Evolutionary conservation across 2,329 filamentous ascomycete genomes (phyloP).

Genomic region (Aspergillus novoparasiticus): DNA sequence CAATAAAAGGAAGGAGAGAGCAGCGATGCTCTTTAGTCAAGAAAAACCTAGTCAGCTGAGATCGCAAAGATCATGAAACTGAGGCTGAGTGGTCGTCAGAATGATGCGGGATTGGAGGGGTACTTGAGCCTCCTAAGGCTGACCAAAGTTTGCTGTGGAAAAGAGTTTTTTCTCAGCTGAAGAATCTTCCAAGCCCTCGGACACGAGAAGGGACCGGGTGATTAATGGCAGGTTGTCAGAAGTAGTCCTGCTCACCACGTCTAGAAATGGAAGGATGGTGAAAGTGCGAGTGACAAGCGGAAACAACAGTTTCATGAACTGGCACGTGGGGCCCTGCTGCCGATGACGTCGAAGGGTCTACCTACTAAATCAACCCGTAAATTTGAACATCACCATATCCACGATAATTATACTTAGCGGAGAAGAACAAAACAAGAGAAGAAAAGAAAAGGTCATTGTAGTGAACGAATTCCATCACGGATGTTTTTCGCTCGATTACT

Average conservation of each 20-base stretch:
- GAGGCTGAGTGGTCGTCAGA: slow-evolving; percentile 9
- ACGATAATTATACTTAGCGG: too few species aligned
- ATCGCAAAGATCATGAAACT: slow-evolving; percentile 5
- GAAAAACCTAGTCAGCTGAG: slow-evolving; percentile 9
- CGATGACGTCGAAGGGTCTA: slow-evolving; percentile 28
- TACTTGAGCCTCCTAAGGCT: slow-evolving; percentile 11
- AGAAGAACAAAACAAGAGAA: neutral
- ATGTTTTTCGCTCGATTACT: neutral
- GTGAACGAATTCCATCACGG: neutral
- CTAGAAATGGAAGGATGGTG: neutral
- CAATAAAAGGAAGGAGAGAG: neutral
- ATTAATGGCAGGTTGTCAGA: neutral
- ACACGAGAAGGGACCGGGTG: neutral
- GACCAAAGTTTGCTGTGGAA: slow-evolving; percentile 10
- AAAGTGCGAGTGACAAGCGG: slow-evolving; percentile 14
- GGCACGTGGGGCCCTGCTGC: slow-evolving; percentile 22
- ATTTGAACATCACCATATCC: neutral
- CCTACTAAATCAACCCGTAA: neutral
- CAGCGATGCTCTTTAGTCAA: neutral
- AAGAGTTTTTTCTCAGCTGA: neutral
- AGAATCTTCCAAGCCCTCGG: neutral
- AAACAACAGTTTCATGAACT: slow-evolving; percentile 13
- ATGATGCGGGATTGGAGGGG: slow-evolving; percentile 10
- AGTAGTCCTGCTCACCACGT: neutral
- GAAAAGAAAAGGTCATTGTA: neutral